These are phyloP conservation scores for Penicillium sp. DNA, from an alignment of 2,329 filamentous ascomycete species.

Conservation along the genomic window DNA sequence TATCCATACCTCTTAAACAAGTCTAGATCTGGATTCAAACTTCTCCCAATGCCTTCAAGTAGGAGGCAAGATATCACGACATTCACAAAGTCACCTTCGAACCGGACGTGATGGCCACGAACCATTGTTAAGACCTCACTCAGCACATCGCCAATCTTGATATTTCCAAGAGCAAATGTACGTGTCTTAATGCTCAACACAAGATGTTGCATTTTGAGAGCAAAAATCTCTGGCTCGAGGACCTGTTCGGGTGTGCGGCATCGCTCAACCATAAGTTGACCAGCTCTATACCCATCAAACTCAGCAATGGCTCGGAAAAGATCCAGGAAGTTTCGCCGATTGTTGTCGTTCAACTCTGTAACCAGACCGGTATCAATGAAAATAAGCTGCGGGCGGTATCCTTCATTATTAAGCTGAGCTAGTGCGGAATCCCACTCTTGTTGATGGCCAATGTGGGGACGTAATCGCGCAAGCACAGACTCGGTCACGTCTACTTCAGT, in stretches of 20 bases:
- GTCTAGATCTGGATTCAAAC: conserved; percentile 81
- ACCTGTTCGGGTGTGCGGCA: conserved; percentile 91
- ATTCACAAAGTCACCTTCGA: conserved; percentile 98
- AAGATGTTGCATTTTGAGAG: conserved; percentile 94
- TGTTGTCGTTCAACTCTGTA: conserved; percentile 84
- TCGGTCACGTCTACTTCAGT: conserved; percentile 77
- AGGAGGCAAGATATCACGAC: conserved; percentile 94
- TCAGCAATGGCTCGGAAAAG: conserved; percentile 95
- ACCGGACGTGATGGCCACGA: conserved; percentile 81
- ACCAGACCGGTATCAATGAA: conserved; percentile 97
- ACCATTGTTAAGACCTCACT: conserved; percentile 92
- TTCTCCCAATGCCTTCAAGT: conserved; percentile 89
- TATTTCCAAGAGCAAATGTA: conserved; percentile 87
- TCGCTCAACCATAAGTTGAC: conserved; percentile 92
- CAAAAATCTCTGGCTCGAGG: conserved; percentile 85
- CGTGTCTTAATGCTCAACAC: conserved; percentile 86
- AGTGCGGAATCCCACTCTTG: conserved; percentile 74
- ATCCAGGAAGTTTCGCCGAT: conserved; percentile 88
- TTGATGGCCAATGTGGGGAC: conserved; percentile 68
- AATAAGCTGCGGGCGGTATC: conserved; percentile 88
- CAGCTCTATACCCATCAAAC: conserved; percentile 94
- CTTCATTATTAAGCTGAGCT: conserved; percentile 75
- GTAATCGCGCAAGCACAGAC: conserved; percentile 75
- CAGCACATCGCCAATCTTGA: conserved; percentile 94
- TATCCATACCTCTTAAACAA: conserved; percentile 67